A percentile compares a stretch with the other conserved stretches of the same genome.
Conservation (phyloP, 345 rosid species). For the Lepidium africanum region DNA sequence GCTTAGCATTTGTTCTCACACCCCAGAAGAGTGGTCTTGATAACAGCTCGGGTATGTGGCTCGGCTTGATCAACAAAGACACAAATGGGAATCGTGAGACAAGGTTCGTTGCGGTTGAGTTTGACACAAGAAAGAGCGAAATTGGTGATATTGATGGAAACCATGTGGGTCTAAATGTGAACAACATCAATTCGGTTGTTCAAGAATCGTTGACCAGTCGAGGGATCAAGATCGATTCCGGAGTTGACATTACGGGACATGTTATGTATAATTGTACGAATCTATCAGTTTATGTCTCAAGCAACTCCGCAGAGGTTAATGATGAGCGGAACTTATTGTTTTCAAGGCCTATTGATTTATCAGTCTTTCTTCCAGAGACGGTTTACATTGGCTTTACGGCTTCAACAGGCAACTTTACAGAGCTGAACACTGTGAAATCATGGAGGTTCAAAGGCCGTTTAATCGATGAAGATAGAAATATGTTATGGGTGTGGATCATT, state of each 20-base stretch:
- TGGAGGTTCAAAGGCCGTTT: slow-evolving; percentile 44
- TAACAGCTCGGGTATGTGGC: slow-evolving; percentile 57
- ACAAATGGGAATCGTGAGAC: slow-evolving; percentile 26
- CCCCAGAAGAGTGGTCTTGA: slow-evolving; percentile 14
- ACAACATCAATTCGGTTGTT: slow-evolving; percentile 31
- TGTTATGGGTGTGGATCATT: slow-evolving; percentile 28
- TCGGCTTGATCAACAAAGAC: slow-evolving; percentile 41
- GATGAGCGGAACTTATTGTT: slow-evolving; percentile 25
- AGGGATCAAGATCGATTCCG: slow-evolving; percentile 24
- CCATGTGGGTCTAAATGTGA: slow-evolving; percentile 61
- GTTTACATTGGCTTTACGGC: slow-evolving; percentile 65
- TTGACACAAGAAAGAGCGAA: slow-evolving; percentile 57
- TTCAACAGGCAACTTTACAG: slow-evolving; percentile 38
- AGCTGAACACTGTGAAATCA: slow-evolving; percentile 48
- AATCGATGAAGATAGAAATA: slow-evolving; percentile 1
- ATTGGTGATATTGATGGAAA: slow-evolving; percentile 47
- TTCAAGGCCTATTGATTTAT: slow-evolving; percentile 40
- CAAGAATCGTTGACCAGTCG: slow-evolving; percentile 36
- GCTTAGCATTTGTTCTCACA: slow-evolving; percentile 58
- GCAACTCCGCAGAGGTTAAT: background rate
- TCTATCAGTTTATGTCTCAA: slow-evolving; percentile 39
- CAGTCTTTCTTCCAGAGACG: slow-evolving; percentile 36
- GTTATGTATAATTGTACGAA: slow-evolving; percentile 44
- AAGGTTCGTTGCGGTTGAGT: slow-evolving; percentile 51
- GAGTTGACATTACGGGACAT: slow-evolving; percentile 1